phyloP scores from a whole-genome alignment of 1,284 basidiomycete species.

The Agroathelia rolfsii region DNA sequence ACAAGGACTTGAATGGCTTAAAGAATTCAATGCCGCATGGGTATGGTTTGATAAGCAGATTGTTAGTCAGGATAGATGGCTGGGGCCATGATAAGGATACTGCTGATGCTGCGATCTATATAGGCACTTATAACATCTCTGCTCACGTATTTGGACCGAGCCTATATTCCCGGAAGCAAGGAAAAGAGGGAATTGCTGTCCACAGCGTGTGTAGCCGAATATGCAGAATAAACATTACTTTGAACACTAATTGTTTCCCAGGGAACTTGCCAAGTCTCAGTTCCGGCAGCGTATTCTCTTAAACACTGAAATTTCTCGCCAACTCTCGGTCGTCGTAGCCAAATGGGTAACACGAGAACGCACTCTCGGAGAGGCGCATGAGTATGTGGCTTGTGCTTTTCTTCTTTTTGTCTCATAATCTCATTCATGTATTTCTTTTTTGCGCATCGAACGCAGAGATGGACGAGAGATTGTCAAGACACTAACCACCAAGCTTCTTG shows the following conservation, averaged over 20 bases:
- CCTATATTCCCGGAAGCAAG: constrained; percentile 33
- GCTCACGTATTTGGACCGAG: constrained; percentile 55
- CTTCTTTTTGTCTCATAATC: no score
- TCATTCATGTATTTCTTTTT: no score
- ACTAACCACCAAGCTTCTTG: constrained; percentile 44
- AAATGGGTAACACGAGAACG: constrained; percentile 53
- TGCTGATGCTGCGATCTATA: no score
- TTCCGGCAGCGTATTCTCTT: constrained; percentile 45
- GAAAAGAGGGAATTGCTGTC: no score
- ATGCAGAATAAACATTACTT: constrained; percentile 29
- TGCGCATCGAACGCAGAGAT: constrained; percentile 16
- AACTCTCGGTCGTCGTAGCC: constrained; percentile 37
- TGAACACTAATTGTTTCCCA: constrained; percentile 16
- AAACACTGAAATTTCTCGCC: constrained; percentile 32
- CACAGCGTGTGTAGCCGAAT: no score
- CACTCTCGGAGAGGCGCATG: constrained; percentile 28
- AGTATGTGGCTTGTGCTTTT: no score
- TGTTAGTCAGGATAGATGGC: no score
- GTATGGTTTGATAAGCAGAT: constrained; percentile 55
- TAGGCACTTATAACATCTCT: constrained; percentile 46
- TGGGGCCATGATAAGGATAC: no score
- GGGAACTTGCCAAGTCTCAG: constrained; percentile 40
- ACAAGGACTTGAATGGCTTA: constrained; percentile 37
- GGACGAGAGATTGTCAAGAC: constrained; percentile 29
- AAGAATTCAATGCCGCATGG: constrained; percentile 39